Evolutionary conservation across 2,329 filamentous ascomycete genomes (phyloP).

Genomic region (Rhexocercosporidium sp.): DNA sequence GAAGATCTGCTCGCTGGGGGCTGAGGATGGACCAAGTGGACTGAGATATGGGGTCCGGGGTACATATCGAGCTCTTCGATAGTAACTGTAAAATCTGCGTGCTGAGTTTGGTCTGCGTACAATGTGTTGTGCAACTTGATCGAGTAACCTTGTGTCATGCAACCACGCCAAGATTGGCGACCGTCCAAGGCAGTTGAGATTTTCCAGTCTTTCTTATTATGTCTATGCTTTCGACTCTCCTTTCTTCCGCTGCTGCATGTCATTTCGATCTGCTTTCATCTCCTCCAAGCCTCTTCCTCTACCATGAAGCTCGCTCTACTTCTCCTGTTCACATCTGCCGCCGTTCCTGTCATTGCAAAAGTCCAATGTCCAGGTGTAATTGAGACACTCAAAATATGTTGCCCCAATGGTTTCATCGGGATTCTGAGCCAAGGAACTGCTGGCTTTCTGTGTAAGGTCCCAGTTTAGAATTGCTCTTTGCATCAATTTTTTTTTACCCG

Average conservation of each 20-base stretch:
- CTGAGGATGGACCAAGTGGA: background rate
- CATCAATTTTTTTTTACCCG: too few species aligned
- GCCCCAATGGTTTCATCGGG: constrained; percentile 1
- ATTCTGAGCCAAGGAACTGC: background rate
- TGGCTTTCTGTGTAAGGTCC: background rate
- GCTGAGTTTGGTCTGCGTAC: background rate
- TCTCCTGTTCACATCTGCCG: background rate
- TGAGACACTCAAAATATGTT: background rate
- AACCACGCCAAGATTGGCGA: background rate
- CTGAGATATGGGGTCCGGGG: background rate
- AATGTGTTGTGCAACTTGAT: background rate
- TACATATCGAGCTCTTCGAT: background rate
- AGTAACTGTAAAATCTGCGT: background rate
- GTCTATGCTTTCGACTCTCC: background rate
- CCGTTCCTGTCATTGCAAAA: background rate
- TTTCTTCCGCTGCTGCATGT: background rate
- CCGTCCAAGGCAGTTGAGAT: background rate
- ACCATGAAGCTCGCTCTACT: background rate
- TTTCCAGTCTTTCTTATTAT: background rate
- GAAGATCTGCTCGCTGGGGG: background rate
- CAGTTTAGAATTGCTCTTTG: background rate
- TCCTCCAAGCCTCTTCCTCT: background rate
- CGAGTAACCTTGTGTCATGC: background rate
- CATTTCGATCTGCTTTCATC: background rate
- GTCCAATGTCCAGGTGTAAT: background rate